A percentile compares a stretch with the other conserved stretches of the same genome.
These are phyloP conservation scores for Farysia itapuensis DNA, from an alignment of 1,284 basidiomycete species.

Conservation along the genomic window DNA sequence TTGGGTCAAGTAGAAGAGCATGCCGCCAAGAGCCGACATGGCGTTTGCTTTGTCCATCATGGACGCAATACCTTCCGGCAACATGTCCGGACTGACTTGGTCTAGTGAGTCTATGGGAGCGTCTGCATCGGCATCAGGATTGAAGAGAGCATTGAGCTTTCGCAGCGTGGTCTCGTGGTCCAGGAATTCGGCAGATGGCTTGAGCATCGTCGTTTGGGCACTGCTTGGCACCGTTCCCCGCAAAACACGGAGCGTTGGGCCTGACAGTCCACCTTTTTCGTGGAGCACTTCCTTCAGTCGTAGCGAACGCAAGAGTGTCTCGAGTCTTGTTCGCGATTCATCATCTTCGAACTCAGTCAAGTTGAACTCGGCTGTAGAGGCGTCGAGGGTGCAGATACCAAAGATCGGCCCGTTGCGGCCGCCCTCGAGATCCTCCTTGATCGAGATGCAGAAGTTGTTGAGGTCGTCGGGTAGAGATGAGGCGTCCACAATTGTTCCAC, in stretches of 20 bases:
- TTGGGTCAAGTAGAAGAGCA: slow-evolving; percentile 55
- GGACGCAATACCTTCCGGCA: slow-evolving; percentile 45
- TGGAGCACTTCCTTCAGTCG: slow-evolving; percentile 90
- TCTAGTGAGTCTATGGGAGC: slow-evolving; percentile 28
- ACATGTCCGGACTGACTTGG: slow-evolving; percentile 24
- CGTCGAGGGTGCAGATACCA: slow-evolving; percentile 92
- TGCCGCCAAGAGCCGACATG: slow-evolving; percentile 52
- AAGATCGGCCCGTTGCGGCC: slow-evolving; percentile 64
- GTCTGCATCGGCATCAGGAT: slow-evolving; percentile 22
- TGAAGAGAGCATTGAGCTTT: slow-evolving; percentile 50
- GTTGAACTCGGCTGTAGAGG: slow-evolving; percentile 93
- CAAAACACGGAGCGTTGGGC: slow-evolving; percentile 42
- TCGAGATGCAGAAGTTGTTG: slow-evolving; percentile 89
- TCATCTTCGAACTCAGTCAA: slow-evolving; percentile 89
- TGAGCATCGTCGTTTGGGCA: slow-evolving; percentile 56
- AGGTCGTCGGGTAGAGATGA: slow-evolving; percentile 88
- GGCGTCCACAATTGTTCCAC: slow-evolving; percentile 91
- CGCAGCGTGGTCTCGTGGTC: slow-evolving; percentile 33
- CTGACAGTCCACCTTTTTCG: slow-evolving; percentile 71
- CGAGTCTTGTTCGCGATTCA: slow-evolving; percentile 83
- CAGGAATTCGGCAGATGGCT: slow-evolving; percentile 51
- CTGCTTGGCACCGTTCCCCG: slow-evolving; percentile 43
- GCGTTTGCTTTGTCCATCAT: slow-evolving; percentile 43
- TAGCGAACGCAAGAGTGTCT: slow-evolving; percentile 89
- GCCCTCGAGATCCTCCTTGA: slow-evolving; percentile 66